Base-by-base conservation (phyloP, 164 flowering plant genomes). In the Stephania japonica region DNA sequence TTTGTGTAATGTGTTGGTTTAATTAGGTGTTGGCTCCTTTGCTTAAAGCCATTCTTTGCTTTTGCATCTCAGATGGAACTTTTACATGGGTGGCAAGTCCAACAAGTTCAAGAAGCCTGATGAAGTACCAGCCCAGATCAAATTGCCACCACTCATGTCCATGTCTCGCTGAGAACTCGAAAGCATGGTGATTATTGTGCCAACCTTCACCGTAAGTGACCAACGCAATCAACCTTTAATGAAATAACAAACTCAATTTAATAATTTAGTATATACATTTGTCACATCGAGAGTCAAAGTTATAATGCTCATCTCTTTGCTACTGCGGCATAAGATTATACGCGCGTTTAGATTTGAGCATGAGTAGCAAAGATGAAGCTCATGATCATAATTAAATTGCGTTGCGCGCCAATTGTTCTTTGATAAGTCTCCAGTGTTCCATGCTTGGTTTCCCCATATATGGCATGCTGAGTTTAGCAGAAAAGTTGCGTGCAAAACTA, bases 141-240 rank as follows among this genome's bases (percentile, higher is more conserved):
- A 93, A 26, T 67, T 93, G 88, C 98, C 97, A 93, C 94, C 92
- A 90, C 68, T 91, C 91, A 0, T 89, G 85, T 42, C 96, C 96
- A 64, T 87, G 90, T 41, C 94, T 76, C 25, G 96, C 96, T 0
- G 96, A 90, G 81, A 69, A 90, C 73, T 88, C 90, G 49, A 91
- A 91, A 1, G 97, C 94, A 73, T 93, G 98, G 83, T 93, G 94
- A 62, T 93, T 91, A 78, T 92, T 90, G 71, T 92, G 96, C 96
- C 98, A 92, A 10, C 98, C 96, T 77, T 90, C 98, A 67, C 98
- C 94, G 77, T 88, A 92, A 72, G 91, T 87, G 19, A 89, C 77
- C 80, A 89, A 13, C 1, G 89, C 91, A 67, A 90, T 89, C 88
- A 90, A 89, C 94, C 97, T 91, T 75, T 68, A 44, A 44, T 13